phyloP scores from a whole-genome alignment of 345 rosid species.

The Leavenworthia alabamica region DNA sequence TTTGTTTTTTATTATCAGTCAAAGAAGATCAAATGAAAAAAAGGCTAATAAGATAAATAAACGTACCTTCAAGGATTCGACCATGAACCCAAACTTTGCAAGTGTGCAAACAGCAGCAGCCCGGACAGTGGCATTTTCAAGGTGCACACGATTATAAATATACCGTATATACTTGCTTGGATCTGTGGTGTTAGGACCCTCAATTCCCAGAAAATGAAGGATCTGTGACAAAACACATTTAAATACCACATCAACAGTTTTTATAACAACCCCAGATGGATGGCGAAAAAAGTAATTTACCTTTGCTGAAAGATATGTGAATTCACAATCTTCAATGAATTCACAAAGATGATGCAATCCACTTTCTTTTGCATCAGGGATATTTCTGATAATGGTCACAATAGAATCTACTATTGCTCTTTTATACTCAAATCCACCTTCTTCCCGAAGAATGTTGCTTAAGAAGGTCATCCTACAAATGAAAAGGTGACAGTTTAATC shows the following conservation, averaged over 20 bases:
- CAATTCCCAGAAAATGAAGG: slow-evolving; percentile 93
- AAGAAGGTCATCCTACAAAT: slow-evolving; percentile 87
- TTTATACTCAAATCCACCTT: slow-evolving; percentile 99
- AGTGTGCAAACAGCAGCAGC: slow-evolving; percentile 95
- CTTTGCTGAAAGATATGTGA: slow-evolving; percentile 97
- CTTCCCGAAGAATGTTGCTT: slow-evolving; percentile 98
- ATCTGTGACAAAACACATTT: slow-evolving; percentile 41
- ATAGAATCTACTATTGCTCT: slow-evolving; percentile 97
- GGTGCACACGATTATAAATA: slow-evolving; percentile 94
- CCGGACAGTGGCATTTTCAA: slow-evolving; percentile 96
- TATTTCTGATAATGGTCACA: slow-evolving; percentile 92
- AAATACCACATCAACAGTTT: background rate
- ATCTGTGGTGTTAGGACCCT: slow-evolving; percentile 93
- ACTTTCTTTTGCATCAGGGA: slow-evolving; percentile 96
- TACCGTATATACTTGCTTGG: slow-evolving; percentile 94
- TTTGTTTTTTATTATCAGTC: background rate
- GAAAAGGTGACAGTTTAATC: slow-evolving; percentile 18
- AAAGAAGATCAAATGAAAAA: background rate
- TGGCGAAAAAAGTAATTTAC: slow-evolving; percentile 31
- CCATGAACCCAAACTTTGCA: slow-evolving; percentile 93
- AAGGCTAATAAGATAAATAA: background rate
- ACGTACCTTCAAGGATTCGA: slow-evolving; percentile 85
- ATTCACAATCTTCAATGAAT: slow-evolving; percentile 99
- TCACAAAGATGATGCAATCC: slow-evolving; percentile 98
- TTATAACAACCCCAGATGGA: slow-evolving; percentile 1